Percentiles rank a stretch among this genome's conserved stretches.
phyloP scores from a whole-genome alignment of 208 protist genomes.

The Trypanosoma avium region DNA sequence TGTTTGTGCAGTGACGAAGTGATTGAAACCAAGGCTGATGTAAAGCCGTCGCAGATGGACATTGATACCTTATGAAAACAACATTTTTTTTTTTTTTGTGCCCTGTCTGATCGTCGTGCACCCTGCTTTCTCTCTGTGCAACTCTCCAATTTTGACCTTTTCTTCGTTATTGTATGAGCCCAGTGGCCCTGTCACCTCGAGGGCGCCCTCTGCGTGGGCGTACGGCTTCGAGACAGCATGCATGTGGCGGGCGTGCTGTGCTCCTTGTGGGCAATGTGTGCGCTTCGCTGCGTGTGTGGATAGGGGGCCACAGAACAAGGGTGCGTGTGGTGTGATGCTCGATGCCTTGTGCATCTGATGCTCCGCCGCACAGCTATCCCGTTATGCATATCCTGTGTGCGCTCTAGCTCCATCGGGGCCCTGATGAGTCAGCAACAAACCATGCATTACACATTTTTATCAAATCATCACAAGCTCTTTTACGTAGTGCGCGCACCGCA shows the following conservation, averaged over 20 bases:
- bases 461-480: not conserved
- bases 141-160: not conserved
- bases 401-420: conserved; percentile 35
- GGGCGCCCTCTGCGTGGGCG: conserved; percentile 34
- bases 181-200: conserved; percentile 30
- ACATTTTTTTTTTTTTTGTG: conserved; percentile 19
- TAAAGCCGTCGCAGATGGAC: conserved; percentile 53
- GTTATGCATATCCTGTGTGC: conserved; percentile 43
- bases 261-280: not conserved
- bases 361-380: conserved; percentile 29
- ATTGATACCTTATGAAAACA: conserved; percentile 31
- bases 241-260: not conserved
- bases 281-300: conserved; percentile 1
- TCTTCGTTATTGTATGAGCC: not conserved
- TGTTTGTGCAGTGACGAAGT: conserved; percentile 5
- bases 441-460: conserved; percentile 34
- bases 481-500: not conserved
- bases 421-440: conserved; percentile 37
- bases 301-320: conserved; percentile 30
- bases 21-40: conserved; percentile 39
- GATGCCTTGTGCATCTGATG: conserved; percentile 25
- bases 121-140: not conserved
- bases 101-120: conserved; percentile 31
- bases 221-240: conserved; percentile 31
- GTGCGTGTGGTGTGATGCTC: conserved; percentile 29